phyloP scores from a whole-genome alignment of 345 rosid genomes.

The Citropsis articulata region DNA sequence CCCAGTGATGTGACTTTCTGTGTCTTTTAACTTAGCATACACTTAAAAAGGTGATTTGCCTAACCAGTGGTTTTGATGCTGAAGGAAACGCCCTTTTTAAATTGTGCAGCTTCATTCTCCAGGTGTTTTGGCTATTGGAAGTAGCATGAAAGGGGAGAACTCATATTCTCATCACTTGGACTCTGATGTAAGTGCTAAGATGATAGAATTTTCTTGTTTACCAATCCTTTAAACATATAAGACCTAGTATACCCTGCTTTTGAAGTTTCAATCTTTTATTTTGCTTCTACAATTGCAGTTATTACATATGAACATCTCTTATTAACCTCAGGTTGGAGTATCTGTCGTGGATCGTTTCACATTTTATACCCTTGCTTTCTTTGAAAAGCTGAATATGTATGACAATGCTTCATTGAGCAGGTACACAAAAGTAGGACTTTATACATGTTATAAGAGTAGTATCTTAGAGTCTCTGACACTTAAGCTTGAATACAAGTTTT shows the following conservation, averaged over 20 bases:
- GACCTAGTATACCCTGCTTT: background rate
- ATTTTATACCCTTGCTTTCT: constrained; percentile 88
- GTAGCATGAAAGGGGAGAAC: constrained; percentile 97
- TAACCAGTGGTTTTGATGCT: constrained; percentile 8
- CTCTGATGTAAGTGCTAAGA: constrained; percentile 65
- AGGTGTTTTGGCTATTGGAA: constrained; percentile 93
- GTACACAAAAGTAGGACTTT: constrained; percentile 29
- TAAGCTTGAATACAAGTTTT: background rate
- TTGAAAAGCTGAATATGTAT: constrained; percentile 85
- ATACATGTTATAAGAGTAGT: background rate
- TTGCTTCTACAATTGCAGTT: constrained; percentile 8
- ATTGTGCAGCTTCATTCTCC: constrained; percentile 80
- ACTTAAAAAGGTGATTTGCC: background rate
- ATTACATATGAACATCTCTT: constrained; percentile 8
- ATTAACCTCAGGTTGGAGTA: constrained; percentile 72
- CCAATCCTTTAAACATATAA: constrained; percentile 2
- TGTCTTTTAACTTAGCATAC: background rate
- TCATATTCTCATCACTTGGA: constrained; percentile 98
- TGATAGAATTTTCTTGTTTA: constrained; percentile 4
- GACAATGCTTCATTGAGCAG: constrained; percentile 91
- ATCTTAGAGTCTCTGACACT: background rate
- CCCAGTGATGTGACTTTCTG: background rate
- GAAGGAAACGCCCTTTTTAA: constrained; percentile 5
- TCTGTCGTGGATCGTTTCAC: constrained; percentile 97
- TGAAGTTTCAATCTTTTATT: constrained; percentile 2